phyloP scores from a whole-genome alignment of 2,329 filamentous ascomycete species.

The Aspergillus pseudoterreus region DNA sequence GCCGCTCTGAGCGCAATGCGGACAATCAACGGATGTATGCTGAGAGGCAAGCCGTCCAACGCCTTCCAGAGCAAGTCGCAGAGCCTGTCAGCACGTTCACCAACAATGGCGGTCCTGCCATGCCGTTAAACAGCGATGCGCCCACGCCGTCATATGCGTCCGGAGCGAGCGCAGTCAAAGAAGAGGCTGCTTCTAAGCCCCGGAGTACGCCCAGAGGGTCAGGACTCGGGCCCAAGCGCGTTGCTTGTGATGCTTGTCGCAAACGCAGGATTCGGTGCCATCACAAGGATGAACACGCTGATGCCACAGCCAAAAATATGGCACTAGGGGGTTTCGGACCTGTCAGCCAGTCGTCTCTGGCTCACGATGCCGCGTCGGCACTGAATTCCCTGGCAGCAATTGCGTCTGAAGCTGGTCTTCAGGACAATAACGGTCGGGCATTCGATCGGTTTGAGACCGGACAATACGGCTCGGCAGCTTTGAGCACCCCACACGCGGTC shows the following conservation, averaged over 20 bases:
- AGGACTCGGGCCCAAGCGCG: conserved; percentile 55
- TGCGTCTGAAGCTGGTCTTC: conserved; percentile 33
- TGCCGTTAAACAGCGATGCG: conserved; percentile 21
- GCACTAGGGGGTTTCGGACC: conserved; percentile 28
- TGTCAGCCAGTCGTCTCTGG: conserved; percentile 29
- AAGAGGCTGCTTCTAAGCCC: conserved; percentile 29
- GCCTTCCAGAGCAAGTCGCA: conserved; percentile 26
- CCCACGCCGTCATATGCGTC: conserved; percentile 16
- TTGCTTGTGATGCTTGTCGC: conserved; percentile 61
- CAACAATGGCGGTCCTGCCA: conserved; percentile 16
- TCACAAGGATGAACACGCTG: conserved; percentile 54
- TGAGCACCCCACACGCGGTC: conserved; percentile 24
- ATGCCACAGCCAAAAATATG: conserved; percentile 25
- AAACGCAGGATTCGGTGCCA: conserved; percentile 61
- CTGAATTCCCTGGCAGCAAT: conserved; percentile 37
- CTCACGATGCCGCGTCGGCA: conserved; percentile 37
- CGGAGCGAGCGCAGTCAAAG: conserved; percentile 21
- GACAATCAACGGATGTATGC: conserved; percentile 39
- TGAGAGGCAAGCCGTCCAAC: conserved; percentile 36
- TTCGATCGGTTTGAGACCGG: conserved; percentile 29
- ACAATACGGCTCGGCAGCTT: conserved; percentile 22
- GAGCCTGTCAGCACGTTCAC: conserved; percentile 14
- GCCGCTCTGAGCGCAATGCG: conserved; percentile 54
- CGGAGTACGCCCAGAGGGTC: conserved; percentile 53
- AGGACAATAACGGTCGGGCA: conserved; percentile 21